Conservation (phyloP, 169 alveolate species). For the Cryptosporidium felis region DNA sequence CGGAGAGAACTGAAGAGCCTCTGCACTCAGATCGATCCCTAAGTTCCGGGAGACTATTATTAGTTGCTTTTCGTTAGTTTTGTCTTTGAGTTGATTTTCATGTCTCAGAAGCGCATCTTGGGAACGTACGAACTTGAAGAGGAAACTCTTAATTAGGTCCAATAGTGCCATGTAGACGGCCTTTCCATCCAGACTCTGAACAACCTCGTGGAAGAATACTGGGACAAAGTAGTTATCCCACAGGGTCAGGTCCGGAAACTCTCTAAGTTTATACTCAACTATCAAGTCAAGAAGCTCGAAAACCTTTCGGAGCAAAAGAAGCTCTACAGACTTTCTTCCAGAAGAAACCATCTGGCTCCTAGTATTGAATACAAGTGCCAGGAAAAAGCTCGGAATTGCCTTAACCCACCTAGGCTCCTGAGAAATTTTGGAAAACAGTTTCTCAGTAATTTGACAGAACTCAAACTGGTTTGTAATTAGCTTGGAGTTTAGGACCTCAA, state of each 20-base stretch:
- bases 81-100: not conserved
- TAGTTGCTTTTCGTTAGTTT: too few relatives aligned
- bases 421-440: not conserved
- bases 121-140: not conserved
- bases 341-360: conserved; percentile 13
- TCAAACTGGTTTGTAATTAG: conserved; percentile 1
- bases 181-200: not conserved
- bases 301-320: not conserved
- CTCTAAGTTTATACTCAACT: not conserved
- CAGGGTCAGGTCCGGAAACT: conserved; percentile 1
- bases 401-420: not conserved
- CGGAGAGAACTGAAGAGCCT: not conserved
- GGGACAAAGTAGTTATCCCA: conserved; percentile 49
- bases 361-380: conserved; percentile 14
- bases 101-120: not conserved
- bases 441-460: not conserved
- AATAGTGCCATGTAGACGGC: not conserved
- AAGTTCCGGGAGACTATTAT: too few relatives aligned
- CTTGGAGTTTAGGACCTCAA: conserved; percentile 9
- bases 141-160: not conserved
- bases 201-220: not conserved
- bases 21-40: not conserved
- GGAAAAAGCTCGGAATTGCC: conserved; percentile 2
- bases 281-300: conserved; percentile 20
- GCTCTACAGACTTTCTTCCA: conserved; percentile 1